Percentiles rank a stretch among this genome's conserved stretches.
These are phyloP conservation scores for Epichloe typhina DNA, from an alignment of 2,329 filamentous ascomycete species.

Conservation along the genomic window DNA sequence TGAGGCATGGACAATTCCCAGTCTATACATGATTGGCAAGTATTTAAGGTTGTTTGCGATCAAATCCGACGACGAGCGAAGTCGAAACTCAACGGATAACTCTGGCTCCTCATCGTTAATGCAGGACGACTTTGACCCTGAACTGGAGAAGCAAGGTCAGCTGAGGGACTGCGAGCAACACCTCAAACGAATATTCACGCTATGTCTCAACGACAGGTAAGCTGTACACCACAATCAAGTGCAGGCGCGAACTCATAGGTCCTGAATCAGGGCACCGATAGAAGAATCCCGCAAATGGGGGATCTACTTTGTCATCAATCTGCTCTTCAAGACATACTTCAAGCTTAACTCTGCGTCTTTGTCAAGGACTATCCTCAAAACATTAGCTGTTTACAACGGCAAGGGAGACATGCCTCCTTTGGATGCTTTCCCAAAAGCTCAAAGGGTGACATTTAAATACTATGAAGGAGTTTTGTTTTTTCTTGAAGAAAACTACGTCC, in stretches of 20 bases:
- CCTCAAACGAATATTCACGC: constrained; percentile 81
- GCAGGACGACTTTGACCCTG: constrained; percentile 70
- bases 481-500: constrained; percentile 80
- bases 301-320: constrained; percentile 85
- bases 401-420: constrained; percentile 69
- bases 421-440: constrained; percentile 70
- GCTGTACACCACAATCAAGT: constrained; percentile 34
- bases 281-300: constrained; percentile 95
- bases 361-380: constrained; percentile 79
- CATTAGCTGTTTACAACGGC: constrained; percentile 58
- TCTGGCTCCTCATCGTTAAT: constrained; percentile 35
- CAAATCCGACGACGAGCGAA: constrained; percentile 65
- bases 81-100: constrained; percentile 21
- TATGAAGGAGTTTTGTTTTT: constrained; percentile 91
- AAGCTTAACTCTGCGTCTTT: constrained; percentile 83
- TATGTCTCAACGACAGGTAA: constrained; percentile 82
- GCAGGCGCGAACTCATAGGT: not conserved
- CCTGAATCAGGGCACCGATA: constrained; percentile 51
- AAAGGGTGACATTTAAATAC: constrained; percentile 92
- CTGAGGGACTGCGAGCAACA: constrained; percentile 83
- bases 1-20: constrained; percentile 84
- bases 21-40: constrained; percentile 76
- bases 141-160: constrained; percentile 66
- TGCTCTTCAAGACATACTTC: constrained; percentile 98
- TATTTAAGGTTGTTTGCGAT: constrained; percentile 82